Conservation (phyloP, 805 yeast genomes). For the Wickerhamiella siamensis region DNA sequence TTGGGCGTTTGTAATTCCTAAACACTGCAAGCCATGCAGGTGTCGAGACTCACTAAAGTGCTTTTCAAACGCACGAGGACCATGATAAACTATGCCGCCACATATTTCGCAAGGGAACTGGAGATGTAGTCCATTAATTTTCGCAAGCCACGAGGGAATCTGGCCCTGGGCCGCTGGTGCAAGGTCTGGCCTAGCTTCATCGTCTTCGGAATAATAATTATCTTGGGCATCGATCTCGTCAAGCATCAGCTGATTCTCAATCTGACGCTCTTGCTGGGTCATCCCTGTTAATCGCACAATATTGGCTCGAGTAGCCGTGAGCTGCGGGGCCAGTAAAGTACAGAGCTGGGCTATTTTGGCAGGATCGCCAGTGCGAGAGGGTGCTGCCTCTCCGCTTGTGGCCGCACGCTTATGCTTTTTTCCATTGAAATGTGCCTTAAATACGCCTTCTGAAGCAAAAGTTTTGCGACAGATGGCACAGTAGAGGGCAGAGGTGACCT, state of each 20-base stretch:
- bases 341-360: constrained; percentile 27
- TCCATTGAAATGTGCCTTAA: constrained; percentile 52
- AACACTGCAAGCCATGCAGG: constrained; percentile 51
- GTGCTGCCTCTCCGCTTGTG: constrained; percentile 1
- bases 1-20: constrained; percentile 48
- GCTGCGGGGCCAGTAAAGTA: constrained; percentile 27
- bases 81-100: constrained; percentile 57
- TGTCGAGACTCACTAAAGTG: constrained; percentile 70
- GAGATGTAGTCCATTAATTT: constrained; percentile 69
- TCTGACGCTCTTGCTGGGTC: constrained; percentile 52
- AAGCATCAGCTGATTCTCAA: constrained; percentile 36
- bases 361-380: constrained; percentile 1
- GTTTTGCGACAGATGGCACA: constrained; percentile 52
- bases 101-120: constrained; percentile 75
- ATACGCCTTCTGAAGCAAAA: constrained; percentile 54
- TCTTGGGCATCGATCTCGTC: constrained; percentile 18
- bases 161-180: constrained; percentile 31
- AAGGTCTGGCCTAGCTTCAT: constrained; percentile 35
- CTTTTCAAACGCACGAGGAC: constrained; percentile 52
- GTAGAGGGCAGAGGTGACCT: constrained; percentile 24
- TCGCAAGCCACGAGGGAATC: constrained; percentile 86
- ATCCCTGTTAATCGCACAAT: constrained; percentile 51
- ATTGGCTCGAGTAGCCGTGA: constrained; percentile 41
- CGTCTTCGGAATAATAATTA: constrained; percentile 15
- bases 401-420: constrained; percentile 54